phyloP scores from a whole-genome alignment of 805 yeast species.

The Yarrowia sp. region DNA sequence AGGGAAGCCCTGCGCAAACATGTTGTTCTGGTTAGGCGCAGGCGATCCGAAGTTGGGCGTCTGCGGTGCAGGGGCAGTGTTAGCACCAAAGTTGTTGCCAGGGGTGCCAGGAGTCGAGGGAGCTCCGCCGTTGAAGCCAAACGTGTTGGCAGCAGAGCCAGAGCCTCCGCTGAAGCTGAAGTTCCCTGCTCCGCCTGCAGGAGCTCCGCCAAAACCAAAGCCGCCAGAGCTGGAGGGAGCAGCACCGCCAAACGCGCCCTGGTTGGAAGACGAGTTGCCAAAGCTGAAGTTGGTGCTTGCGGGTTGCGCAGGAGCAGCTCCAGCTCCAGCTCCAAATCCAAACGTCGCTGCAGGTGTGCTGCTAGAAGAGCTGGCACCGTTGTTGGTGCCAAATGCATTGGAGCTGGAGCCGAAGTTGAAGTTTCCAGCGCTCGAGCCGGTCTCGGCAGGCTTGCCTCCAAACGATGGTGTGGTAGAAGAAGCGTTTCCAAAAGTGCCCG shows the following conservation, averaged over 20 bases:
- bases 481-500: not conserved
- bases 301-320: not conserved
- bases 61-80: conserved; percentile 13
- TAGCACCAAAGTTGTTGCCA: not conserved
- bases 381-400: conserved; percentile 4
- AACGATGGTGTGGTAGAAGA: not conserved
- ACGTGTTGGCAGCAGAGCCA: not conserved
- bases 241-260: not conserved
- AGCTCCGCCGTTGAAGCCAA: not conserved
- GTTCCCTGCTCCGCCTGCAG: not conserved
- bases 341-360: not conserved
- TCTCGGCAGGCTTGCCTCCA: not conserved
- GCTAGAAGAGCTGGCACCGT: not conserved
- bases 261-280: not conserved
- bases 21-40: conserved; percentile 7
- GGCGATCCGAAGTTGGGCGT: conserved; percentile 12
- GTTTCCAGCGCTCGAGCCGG: not conserved
- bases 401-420: not conserved
- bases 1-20: conserved; percentile 14
- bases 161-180: not conserved
- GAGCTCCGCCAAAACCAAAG: not conserved
- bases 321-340: conserved; percentile 16
- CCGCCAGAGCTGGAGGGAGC: not conserved
- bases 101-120: conserved; percentile 4
- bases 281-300: not conserved